Base-by-base conservation (phyloP, 805 yeast genomes). In the Debaryomyces prosopidis region DNA sequence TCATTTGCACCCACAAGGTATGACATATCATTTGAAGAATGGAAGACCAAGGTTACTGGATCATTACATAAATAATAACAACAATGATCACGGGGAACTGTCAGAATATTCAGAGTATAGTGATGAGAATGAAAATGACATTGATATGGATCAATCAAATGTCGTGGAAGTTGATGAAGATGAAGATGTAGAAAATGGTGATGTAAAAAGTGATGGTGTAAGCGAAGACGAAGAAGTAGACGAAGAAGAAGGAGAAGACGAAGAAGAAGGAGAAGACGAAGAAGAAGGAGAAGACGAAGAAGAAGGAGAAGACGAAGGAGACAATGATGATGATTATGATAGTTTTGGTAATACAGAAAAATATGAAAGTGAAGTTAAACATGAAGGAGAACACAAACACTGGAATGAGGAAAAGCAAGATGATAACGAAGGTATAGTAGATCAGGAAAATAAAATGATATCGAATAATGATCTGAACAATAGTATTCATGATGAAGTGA, bases 401-500 rank as follows among this genome's bases (percentile, higher is more conserved):
- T 48, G 42, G 34, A 46, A 30, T 63, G 32, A 58, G 84, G 55
- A 36, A 6, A 82, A 80, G 3, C 76, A 63, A 6, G 75, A 70
- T 3, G 30, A 36, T 27, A 51, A 50, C 7, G 59, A 63, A 7
- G 48, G 53, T 4, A 23, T 42, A 2, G 50, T 44, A n/a, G n/a
- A n/a, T n/a, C n/a, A n/a, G n/a, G n/a, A n/a, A n/a, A n/a, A n/a
- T n/a, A n/a, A n/a, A n/a, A n/a, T n/a, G n/a, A n/a, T n/a, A n/a
- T n/a, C n/a, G n/a, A n/a, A n/a, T n/a, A n/a, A n/a, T n/a, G n/a
- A n/a, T n/a, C n/a, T n/a, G n/a, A n/a, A n/a, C n/a, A n/a, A n/a
- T n/a, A n/a, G n/a, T n/a, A n/a, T n/a, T n/a, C n/a, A n/a, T 23
- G 26, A 23, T 23, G 33, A 30, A 14, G 40, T 45, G 5, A 45